A percentile compares a stretch with the other conserved stretches of the same genome.
Evolutionary conservation across 208 protist species (phyloP).

Genomic region (Acanthamoeba lugdunensis): DNA sequence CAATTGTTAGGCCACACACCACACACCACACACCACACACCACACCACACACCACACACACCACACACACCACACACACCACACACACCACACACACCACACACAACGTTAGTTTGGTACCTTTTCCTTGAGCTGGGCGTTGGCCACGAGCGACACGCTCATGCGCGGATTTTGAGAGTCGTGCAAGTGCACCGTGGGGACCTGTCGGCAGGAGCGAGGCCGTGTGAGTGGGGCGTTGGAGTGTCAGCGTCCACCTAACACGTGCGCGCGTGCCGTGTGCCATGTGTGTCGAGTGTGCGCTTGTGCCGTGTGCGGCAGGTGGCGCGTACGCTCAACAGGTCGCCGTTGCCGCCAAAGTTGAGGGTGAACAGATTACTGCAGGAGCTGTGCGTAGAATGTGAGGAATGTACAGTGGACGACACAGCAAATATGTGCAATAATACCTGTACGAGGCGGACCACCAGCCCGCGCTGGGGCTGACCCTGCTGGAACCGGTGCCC

Average conservation of each 20-base stretch:
- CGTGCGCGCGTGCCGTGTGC: too few relatives aligned
- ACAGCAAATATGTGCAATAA: too few relatives aligned
- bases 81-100: not conserved
- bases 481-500: not conserved
- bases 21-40: too few relatives aligned
- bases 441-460: not conserved
- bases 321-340: not conserved
- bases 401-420: too few relatives aligned
- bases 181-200: not conserved
- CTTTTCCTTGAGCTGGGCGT: not conserved
- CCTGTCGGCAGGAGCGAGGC: not conserved
- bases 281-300: too few relatives aligned
- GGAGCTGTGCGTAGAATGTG: not conserved
- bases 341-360: slow-evolving; percentile 49
- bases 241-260: too few relatives aligned
- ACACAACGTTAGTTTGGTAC: not conserved
- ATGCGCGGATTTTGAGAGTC: not conserved
- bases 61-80: too few relatives aligned
- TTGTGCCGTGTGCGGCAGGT: too few relatives aligned
- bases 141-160: not conserved
- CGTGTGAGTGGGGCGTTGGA: too few relatives aligned
- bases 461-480: not conserved
- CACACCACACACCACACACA: too few relatives aligned
- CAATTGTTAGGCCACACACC: too few relatives aligned
- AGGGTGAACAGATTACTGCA: slow-evolving; percentile 22